Base-by-base conservation (phyloP, 2,329 filamentous ascomycete species). In the Ramichloridium luteum region DNA sequence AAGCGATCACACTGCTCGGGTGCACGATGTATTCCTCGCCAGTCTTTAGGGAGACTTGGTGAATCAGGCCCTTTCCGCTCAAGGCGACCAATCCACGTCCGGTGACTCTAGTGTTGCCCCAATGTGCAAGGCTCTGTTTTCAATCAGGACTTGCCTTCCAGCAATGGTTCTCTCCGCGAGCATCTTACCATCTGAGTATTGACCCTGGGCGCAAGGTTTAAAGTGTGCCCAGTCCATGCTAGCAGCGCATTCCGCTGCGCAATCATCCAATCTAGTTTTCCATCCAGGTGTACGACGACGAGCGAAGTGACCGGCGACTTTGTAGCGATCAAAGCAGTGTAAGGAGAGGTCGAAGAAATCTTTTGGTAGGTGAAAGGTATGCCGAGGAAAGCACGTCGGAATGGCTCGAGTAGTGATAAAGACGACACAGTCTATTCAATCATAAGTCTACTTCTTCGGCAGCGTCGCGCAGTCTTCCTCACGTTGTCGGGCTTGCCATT, bases 281-380 rank as follows among this genome's bases (percentile, higher is more conserved):
- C 90, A 62, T 98, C 85, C 30, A 98, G 72, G 53, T 88, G 80
- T 15, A 98, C 69, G 5, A 93, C 74, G 9, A 81, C 77, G 46
- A 98, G 86, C 4, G 85, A 86, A 1, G 86, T 90, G 31, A 79
- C 76, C 4, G 83, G 75, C 4, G 84, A 84, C 55, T 85, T 90
- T 14, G 88, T 85, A 16, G 82, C 81, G 46, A 98, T 80, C 41
- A 98, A 65, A 17, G 85, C 85, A 26, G 81, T 93, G 44, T 94
- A 72, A 2, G 90, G 86, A 28, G 77, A 81, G 1, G 86, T 85
- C 1, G 88, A 88, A 18, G 84, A 79, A 44, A 96, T 74, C 60
- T 68, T 70, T 61, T 96, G 88, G 61, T 96, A 96, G 38, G 98
- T 70, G 59, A 98, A 98, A 1, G 90, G 90, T 30, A 96, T 80